A percentile compares a stretch with the other conserved stretches of the same genome.
phyloP scores from a whole-genome alignment of 345 rosid species.

The Hirschfeldia incana region DNA sequence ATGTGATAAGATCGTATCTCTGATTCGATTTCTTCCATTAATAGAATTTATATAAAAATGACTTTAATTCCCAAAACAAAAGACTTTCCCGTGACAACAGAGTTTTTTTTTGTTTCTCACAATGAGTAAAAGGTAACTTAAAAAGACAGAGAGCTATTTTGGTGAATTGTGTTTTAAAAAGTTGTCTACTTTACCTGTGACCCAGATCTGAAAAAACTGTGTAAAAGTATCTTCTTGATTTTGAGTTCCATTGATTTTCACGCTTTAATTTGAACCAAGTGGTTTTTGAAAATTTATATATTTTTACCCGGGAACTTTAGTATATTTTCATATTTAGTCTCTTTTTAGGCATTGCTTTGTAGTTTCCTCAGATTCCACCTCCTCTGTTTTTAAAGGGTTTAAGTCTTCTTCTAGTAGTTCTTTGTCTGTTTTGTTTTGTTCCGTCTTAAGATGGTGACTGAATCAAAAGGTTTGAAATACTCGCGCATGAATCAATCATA shows the following conservation, averaged over 20 bases:
- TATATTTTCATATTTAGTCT: constrained; percentile 12
- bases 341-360: constrained; percentile 11
- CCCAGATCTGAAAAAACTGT: constrained; percentile 30
- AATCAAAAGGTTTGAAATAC: constrained; percentile 20
- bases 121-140: not conserved
- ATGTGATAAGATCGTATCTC: constrained; percentile 16
- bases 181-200: constrained; percentile 29
- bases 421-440: not conserved
- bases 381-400: constrained; percentile 8
- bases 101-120: not conserved
- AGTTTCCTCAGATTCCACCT: not conserved
- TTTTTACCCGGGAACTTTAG: constrained; percentile 20
- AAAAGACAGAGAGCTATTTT: constrained; percentile 20
- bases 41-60: not conserved
- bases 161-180: constrained; percentile 10
- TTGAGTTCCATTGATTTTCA: constrained; percentile 23
- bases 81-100: constrained; percentile 11
- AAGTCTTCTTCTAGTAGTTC: not conserved
- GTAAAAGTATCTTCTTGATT: constrained; percentile 21
- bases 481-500: not conserved
- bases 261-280: constrained; percentile 29
- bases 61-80: not conserved
- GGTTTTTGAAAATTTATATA: not conserved
- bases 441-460: constrained; percentile 7
- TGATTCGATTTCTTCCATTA: constrained; percentile 25